Percentiles rank a stretch among this genome's conserved stretches.
Evolutionary conservation across 2,329 filamentous ascomycete species (phyloP).

Genomic region (Colletotrichum liaoningense): DNA sequence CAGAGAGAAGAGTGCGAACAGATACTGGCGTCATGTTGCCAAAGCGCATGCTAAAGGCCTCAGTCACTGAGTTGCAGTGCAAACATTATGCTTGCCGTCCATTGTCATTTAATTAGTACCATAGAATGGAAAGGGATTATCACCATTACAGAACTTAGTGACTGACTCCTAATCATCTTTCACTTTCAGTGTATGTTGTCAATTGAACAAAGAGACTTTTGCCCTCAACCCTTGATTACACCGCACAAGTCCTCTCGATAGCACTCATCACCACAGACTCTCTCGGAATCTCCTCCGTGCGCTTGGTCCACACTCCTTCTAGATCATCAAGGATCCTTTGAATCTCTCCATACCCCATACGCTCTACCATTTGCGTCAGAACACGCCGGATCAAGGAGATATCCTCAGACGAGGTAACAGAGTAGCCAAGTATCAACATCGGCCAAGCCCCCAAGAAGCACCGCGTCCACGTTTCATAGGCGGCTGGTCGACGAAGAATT

Average conservation of each 20-base stretch:
- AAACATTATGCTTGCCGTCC: background rate
- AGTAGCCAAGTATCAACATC: background rate
- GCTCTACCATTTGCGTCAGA: background rate
- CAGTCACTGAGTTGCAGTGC: conserved; percentile 14
- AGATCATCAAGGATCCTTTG: background rate
- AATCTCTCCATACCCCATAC: background rate
- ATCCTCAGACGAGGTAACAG: background rate
- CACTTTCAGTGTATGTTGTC: too few species aligned
- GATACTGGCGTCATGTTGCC: conserved; percentile 52
- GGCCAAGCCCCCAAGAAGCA: background rate
- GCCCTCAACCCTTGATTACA: background rate
- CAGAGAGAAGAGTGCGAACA: conserved; percentile 48
- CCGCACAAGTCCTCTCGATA: background rate
- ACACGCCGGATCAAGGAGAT: background rate
- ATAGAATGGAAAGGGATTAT: background rate
- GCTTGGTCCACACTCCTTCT: background rate
- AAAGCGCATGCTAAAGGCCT: conserved; percentile 37
- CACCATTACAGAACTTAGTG: too few species aligned
- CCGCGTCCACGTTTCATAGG: background rate
- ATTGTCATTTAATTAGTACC: background rate
- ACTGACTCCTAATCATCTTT: too few species aligned
- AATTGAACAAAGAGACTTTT: too few species aligned
- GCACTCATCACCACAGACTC: background rate
- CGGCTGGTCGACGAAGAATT: background rate
- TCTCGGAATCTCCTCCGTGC: too few species aligned